These are phyloP conservation scores for Picea abies DNA, from an alignment of 83 land plant species.

Conservation along the genomic window DNA sequence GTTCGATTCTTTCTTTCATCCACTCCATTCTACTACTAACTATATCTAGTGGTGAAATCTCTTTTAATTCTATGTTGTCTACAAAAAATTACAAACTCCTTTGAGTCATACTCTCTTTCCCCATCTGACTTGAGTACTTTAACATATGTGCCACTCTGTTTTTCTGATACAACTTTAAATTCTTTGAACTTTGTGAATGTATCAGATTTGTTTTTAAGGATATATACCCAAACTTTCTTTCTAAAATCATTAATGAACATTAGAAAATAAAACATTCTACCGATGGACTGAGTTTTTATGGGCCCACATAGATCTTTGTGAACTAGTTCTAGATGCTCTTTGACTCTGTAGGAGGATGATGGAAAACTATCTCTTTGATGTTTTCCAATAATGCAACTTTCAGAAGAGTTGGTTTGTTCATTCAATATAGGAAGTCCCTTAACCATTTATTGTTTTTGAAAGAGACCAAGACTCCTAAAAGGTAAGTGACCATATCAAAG, in stretches of 20 bases:
- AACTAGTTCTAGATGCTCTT: neutral
- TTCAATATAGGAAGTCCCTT: neutral
- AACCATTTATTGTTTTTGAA: neutral
- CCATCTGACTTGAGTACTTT: constrained; percentile 1
- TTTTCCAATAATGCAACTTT: neutral
- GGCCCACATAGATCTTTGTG: neutral
- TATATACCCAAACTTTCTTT: neutral
- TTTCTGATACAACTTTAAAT: too few relatives aligned
- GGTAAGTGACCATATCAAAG: neutral
- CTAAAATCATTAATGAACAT: neutral
- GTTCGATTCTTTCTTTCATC: neutral
- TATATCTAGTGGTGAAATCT: neutral
- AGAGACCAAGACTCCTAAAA: neutral
- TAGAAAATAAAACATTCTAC: neutral
- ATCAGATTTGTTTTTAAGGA: neutral
- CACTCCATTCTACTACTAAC: neutral
- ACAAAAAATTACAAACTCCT: neutral
- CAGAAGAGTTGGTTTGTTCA: neutral
- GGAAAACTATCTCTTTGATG: neutral
- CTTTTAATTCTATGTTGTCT: neutral
- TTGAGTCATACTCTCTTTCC: constrained; percentile 14
- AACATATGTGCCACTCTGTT: neutral
- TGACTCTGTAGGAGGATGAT: neutral
- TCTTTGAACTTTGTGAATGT: neutral
- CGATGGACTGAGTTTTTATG: neutral